Percentiles rank a stretch among this genome's conserved stretches.
These are phyloP conservation scores for Marasmius tenuissimus DNA, from an alignment of 1,284 basidiomycete species.

Conservation along the genomic window DNA sequence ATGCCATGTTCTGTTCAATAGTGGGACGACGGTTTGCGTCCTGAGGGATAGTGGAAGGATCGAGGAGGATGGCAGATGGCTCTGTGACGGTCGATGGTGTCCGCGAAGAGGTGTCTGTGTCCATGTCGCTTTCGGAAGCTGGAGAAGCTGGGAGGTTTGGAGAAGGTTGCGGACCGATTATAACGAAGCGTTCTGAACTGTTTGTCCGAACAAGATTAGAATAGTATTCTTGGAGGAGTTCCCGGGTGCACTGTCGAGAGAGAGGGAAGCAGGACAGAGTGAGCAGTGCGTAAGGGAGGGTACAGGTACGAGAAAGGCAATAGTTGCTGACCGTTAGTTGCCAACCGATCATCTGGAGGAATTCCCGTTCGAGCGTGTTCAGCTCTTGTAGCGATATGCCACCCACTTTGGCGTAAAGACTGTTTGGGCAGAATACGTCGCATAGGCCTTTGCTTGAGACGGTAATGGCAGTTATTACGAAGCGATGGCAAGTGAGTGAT, in stretches of 20 bases:
- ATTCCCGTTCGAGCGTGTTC: constrained; percentile 90
- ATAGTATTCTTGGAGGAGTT: constrained; percentile 82
- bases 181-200: constrained; percentile 56
- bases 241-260: constrained; percentile 64
- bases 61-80: constrained; percentile 43
- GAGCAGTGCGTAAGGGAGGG: constrained; percentile 1
- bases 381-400: constrained; percentile 89
- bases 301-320: constrained; percentile 22
- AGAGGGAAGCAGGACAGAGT: constrained; percentile 7
- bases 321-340: constrained; percentile 75
- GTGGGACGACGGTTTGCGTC: constrained; percentile 58
- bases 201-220: constrained; percentile 80
- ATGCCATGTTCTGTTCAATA: constrained; percentile 80
- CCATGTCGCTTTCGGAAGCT: constrained; percentile 52
- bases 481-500: constrained; percentile 93
- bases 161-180: constrained; percentile 46
- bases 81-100: constrained; percentile 41
- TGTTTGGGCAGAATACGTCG: constrained; percentile 92
- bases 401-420: constrained; percentile 90
- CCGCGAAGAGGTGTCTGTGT: constrained; percentile 55
- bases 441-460: constrained; percentile 90
- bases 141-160: constrained; percentile 31
- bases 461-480: constrained; percentile 87
- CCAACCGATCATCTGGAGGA: constrained; percentile 90
- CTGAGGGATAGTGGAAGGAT: constrained; percentile 47